phyloP scores from a whole-genome alignment of 2,329 filamentous ascomycete genomes.

The Fusarium metavorans region DNA sequence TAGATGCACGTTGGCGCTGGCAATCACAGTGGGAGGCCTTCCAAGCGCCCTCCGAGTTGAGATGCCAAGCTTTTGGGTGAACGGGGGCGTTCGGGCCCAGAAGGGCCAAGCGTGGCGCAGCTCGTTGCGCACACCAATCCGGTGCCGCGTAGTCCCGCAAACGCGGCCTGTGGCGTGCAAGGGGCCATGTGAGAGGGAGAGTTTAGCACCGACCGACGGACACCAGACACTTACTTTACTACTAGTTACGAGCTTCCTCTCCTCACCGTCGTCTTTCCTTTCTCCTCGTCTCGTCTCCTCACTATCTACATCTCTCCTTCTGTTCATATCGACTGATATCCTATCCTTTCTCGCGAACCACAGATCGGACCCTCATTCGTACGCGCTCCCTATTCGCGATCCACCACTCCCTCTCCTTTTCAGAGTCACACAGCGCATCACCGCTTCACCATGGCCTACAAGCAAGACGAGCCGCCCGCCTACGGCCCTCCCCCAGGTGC shows the following conservation, averaged over 20 bases:
- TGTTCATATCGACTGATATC: conserved; percentile 11
- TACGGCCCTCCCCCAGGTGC: conserved; percentile 56
- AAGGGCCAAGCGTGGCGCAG: conserved; percentile 52
- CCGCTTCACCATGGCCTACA: conserved; percentile 46
- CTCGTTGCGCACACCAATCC: conserved; percentile 28
- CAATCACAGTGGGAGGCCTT: neutral
- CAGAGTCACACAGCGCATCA: conserved; percentile 7
- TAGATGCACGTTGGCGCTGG: neutral
- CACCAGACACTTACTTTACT: conserved; percentile 20
- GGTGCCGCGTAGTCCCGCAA: conserved; percentile 42
- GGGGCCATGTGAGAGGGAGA: conserved; percentile 44
- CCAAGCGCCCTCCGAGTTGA: conserved; percentile 1
- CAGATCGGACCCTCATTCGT: conserved; percentile 2
- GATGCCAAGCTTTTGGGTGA: conserved; percentile 23
- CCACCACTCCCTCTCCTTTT: conserved; percentile 8
- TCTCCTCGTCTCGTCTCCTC: conserved; percentile 9
- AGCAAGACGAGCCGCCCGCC: conserved; percentile 63
- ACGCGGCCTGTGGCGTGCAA: conserved; percentile 42
- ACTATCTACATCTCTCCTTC: conserved; percentile 20
- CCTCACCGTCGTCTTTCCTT: conserved; percentile 27
- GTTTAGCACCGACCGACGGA: conserved; percentile 32
- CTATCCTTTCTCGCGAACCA: neutral
- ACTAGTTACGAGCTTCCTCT: conserved; percentile 14
- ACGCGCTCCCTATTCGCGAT: conserved; percentile 1
- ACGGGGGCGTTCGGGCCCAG: conserved; percentile 23